Base-by-base conservation (phyloP, 768 basidiomycete species). In the Amanita brunnescens region DNA sequence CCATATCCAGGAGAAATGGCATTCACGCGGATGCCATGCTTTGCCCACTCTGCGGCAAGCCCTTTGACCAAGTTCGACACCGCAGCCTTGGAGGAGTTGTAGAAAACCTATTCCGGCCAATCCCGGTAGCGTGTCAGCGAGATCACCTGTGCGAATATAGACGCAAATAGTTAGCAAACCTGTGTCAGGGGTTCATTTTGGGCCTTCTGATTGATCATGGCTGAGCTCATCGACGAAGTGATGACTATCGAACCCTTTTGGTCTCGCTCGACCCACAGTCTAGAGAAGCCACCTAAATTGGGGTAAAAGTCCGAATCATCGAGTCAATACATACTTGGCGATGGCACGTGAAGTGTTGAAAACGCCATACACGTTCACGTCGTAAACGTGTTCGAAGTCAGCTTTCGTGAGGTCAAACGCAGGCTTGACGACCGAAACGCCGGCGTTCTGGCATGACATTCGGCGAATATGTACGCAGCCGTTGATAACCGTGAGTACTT, bases 21-120 rank as follows among this genome's bases (percentile, higher is more conserved):
- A 59, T 85, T 85, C 1, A 81, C 79, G 6, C 80, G 69, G 42
- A 85, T 83, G 5, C 60, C 62, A 45, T 70, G 54, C 20, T 62
- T 56, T 0, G 78, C 77, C 81, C 83, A 85, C 61, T 85, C 83
- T 0, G 79, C 73, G 2, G 83, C 83, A 5, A 85, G 68, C 1
- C 75, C 78, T 55, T 76, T 81, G 1, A 69, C 62, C 3, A 85
- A 67, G 52, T 75, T 75, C 9, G 45, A 47, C 8, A 49, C 48
- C 7, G 48, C 83, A 0, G 77, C 82, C 64, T 85, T 85, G 40
- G 82, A 84, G 0, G 82, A 81, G 59, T 85, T 85, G 60, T 84
- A 84, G 58, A 72, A 73, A 6, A 70, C 67, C 69, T 70, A 32
- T n/a, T 52, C 67, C 68, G 1, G 66, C n/a, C n/a, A n/a, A n/a